Conservation (phyloP, 2,329 filamentous ascomycete genomes). For the Ilyonectria robusta region DNA sequence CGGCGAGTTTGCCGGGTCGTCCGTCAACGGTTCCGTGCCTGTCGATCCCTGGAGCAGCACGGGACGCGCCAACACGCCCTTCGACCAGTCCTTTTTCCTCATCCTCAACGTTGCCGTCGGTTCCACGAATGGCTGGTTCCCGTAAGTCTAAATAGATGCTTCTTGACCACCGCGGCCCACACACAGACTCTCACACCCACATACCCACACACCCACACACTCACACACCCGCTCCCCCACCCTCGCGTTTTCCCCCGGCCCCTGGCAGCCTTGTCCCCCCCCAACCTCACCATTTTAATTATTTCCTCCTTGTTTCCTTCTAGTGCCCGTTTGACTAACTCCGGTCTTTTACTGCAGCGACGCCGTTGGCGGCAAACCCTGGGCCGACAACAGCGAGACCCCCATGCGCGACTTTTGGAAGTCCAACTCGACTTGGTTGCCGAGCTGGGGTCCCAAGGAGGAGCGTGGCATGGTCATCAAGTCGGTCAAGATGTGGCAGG, state of each 20-base stretch:
- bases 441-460: conserved; percentile 52
- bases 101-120: conserved; percentile 67
- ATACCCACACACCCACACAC: too few species aligned
- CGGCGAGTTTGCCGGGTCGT: conserved; percentile 57
- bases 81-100: conserved; percentile 65
- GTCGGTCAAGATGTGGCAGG: conserved; percentile 62
- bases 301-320: not conserved
- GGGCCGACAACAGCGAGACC: conserved; percentile 57
- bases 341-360: conserved; percentile 45
- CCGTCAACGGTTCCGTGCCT: conserved; percentile 58
- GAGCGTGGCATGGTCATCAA: conserved; percentile 59
- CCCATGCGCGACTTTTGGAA: conserved; percentile 59
- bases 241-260: not conserved
- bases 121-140: conserved; percentile 62
- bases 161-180: not conserved
- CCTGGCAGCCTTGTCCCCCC: not conserved
- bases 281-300: not conserved
- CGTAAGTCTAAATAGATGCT: conserved; percentile 43
- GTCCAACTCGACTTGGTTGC: conserved; percentile 56
- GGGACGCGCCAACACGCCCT: conserved; percentile 59
- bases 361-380: conserved; percentile 58
- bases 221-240: not conserved
- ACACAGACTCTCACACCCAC: not conserved
- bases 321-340: conserved; percentile 19
- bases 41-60: conserved; percentile 60